These are phyloP conservation scores for Karstenula rhodostoma DNA, from an alignment of 2,329 filamentous ascomycete species.

Conservation along the genomic window DNA sequence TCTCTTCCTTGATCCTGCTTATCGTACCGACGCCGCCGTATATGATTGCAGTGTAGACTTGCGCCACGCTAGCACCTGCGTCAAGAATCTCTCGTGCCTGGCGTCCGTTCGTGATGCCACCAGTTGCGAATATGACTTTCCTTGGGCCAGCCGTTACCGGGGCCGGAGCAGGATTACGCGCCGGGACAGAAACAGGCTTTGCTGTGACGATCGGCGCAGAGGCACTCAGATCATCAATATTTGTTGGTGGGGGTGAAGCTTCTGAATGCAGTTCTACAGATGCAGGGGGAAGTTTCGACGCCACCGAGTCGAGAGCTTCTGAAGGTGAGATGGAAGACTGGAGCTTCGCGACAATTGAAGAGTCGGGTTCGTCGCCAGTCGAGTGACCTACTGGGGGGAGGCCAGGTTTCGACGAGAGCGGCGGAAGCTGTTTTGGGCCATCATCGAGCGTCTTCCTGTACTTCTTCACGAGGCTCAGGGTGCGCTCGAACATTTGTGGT, in stretches of 20 bases:
- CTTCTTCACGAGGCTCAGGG: constrained; percentile 77
- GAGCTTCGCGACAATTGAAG: constrained; percentile 29
- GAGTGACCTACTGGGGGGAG: constrained; percentile 19
- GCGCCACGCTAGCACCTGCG: constrained; percentile 87
- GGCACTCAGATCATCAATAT: constrained; percentile 41
- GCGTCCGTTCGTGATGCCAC: constrained; percentile 87
- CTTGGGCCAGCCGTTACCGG: constrained; percentile 41
- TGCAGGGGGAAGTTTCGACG: constrained; percentile 18
- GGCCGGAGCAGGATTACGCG: constrained; percentile 30
- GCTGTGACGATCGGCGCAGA: constrained; percentile 38
- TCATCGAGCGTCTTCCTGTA: constrained; percentile 69
- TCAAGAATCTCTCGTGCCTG: constrained; percentile 84
- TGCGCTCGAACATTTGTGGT: constrained; percentile 85
- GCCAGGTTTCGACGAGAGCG: constrained; percentile 13
- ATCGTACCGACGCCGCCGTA: constrained; percentile 71
- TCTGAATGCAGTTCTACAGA: constrained; percentile 29
- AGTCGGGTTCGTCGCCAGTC: constrained; percentile 23
- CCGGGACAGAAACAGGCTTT: constrained; percentile 22
- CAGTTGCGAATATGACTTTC: constrained; percentile 92
- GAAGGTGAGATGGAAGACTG: constrained; percentile 15
- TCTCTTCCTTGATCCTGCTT: constrained; percentile 60
- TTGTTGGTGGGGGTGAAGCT: constrained; percentile 30
- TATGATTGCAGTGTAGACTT: constrained; percentile 84
- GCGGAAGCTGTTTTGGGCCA: constrained; percentile 45
- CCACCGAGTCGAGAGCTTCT: constrained; percentile 12